Evolutionary conservation across 176 grass and related monocot species (phyloP).

Genomic region (Calamus simplicifolius): DNA sequence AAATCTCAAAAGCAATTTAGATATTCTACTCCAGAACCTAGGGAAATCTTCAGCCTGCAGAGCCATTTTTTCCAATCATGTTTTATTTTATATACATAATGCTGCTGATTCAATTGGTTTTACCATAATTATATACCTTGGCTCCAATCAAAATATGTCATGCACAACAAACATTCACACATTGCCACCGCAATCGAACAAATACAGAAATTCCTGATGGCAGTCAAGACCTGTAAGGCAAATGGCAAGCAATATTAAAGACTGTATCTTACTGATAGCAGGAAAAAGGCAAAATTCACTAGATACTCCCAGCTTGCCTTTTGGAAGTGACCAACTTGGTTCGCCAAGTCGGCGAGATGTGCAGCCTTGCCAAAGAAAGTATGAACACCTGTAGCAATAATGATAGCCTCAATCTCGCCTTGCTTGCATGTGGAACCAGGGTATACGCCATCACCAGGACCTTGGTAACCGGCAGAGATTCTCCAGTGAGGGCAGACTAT

Average conservation of each 20-base stretch:
- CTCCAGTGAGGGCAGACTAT: conserved; percentile 65
- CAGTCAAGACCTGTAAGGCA: conserved; percentile 46
- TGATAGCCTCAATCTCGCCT: conserved; percentile 59
- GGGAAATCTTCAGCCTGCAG: too few species aligned
- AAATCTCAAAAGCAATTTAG: too few species aligned
- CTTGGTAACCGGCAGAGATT: conserved; percentile 64
- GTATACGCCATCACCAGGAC: conserved; percentile 62
- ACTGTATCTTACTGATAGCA: too few species aligned
- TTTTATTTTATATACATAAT: too few species aligned
- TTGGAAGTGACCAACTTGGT: conserved; percentile 84
- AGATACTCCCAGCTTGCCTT: conserved; percentile 27
- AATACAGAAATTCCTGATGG: conserved; percentile 74
- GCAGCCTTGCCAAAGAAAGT: conserved; percentile 87
- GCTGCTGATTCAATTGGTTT: too few species aligned
- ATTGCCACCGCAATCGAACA: conserved; percentile 68
- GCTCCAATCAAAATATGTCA: too few species aligned
- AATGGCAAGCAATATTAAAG: not conserved
- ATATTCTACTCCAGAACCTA: too few species aligned
- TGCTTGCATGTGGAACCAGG: conserved; percentile 76
- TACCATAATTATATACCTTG: too few species aligned
- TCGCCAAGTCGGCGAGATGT: conserved; percentile 72
- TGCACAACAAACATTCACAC: not conserved
- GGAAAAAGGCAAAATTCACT: not conserved
- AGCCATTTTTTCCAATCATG: too few species aligned
- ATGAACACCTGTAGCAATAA: conserved; percentile 75